Base-by-base conservation (phyloP, 805 yeast species). In the Jamesozyma spencerorum region DNA sequence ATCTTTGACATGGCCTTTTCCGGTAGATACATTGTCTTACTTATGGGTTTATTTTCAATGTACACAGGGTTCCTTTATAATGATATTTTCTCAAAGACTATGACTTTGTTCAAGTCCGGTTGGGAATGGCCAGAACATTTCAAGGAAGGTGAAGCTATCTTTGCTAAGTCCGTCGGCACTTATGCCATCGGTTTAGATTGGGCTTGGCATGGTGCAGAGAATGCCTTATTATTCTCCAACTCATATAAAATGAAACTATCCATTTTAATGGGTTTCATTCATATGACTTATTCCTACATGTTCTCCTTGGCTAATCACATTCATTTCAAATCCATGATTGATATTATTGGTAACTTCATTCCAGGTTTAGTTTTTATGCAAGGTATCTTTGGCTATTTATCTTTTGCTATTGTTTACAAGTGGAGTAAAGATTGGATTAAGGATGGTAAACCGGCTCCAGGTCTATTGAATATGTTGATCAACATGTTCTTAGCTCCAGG, bases 181-280 rank as follows among this genome's bases (percentile, higher is more conserved):
- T 81, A 81, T 50, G 65, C 75, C 20, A 61, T 79, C 42, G 88
- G 88, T 42, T 58, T 81, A 37, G 88, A 81, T 62, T 74, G 77
- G 60, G 77, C 74, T 13, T 81, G 88, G 88, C 88, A 81, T 55
- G 86, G 86, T n/a, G 64, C 86, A 26, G 88, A 81, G 44, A 81
- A 81, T 54, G 78, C 75, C 26, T 63, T 81, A 41, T 59, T 81
- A 38, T 81, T 81, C 57, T 67, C 83, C 24, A 81, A 81, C 55
- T 81, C 87, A 0, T 80, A 78, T 60, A 81, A 81, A 59, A 81
- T 81, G 88, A 81, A 81, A 50, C 62, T 81, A 43, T 81, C 87
- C 1, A 77, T 81, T 45, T 64, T 81, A 42, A 78, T 81, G 83
- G 88, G 88, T 19, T 81, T 75, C 55, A 64, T 72, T 35, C 88